Base-by-base conservation (phyloP, 208 protist genomes). In the Leishmania guyanensis region DNA sequence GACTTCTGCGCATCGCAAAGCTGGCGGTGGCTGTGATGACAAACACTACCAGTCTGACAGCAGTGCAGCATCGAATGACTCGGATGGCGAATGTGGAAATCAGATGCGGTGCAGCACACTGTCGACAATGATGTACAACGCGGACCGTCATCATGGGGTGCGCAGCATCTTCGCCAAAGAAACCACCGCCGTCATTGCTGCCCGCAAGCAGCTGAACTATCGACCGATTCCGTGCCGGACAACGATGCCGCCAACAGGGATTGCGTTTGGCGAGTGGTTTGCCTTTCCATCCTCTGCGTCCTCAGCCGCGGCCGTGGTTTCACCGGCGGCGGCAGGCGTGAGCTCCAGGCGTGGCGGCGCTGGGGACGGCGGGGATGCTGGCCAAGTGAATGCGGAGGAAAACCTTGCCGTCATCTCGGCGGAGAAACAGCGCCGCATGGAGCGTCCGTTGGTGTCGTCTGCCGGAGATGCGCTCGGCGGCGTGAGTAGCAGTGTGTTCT, bases 161-260 rank as follows among this genome's bases (percentile, higher is more conserved):
- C 94, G 94, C 60, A 95, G 91, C 75, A 87, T 95, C 22, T 97
- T 97, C 75, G 77, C 79, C 17, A 93, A 92, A 62, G 94, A 97
- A 81, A 87, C 90, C 9, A 43, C 78, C 6, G 92, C 84, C 26
- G 90, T 92, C 58, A 33, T 97, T 43, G 92, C 86, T 6, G 84
- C 77, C 3, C 92, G 93, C 5, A 87, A 89, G 77, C 85, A 86
- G 80, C 70, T 89, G 48, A 89, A 75, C 60, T 95, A 94, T 75
- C 82, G 83, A 29, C 91, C 90, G 43, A 88, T 96, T 14, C 62
- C 36, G 4, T 80, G 80, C n/a, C 90, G 93, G 39, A 75, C 65
- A 26, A 86, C 91, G 71, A 95, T 96, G 84, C 78, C 85, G 2
- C 77, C 77, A 17, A 85, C 79, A 14, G 91, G 90, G 16, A 91